Percentiles rank a stretch among this genome's conserved stretches.
These are phyloP conservation scores for Gardenia jasminoides DNA, from an alignment of 257 asterid species.

Conservation along the genomic window DNA sequence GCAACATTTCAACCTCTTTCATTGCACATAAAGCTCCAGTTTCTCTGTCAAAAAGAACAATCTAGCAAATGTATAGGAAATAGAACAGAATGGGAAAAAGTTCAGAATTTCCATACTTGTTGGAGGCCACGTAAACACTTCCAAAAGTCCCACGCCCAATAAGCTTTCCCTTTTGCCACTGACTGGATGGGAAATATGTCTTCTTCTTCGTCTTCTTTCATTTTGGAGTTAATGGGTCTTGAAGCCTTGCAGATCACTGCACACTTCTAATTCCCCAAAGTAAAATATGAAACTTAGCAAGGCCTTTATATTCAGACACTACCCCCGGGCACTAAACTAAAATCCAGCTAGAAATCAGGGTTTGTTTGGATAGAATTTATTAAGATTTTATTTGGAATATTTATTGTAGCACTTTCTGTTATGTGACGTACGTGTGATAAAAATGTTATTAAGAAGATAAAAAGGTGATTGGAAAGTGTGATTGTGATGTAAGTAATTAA, in stretches of 20 bases:
- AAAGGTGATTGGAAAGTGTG: too few species aligned
- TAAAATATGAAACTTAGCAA: background rate
- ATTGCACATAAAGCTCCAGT: slow-evolving; percentile 95
- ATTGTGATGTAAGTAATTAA: too few species aligned
- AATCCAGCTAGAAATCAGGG: too few species aligned
- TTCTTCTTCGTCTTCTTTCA: background rate
- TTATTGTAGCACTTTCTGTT: too few species aligned
- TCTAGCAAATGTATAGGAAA: background rate
- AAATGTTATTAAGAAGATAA: too few species aligned
- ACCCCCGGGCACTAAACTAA: too few species aligned
- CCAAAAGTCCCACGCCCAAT: slow-evolving; percentile 93
- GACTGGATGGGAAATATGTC: slow-evolving; percentile 14
- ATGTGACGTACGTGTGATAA: too few species aligned
- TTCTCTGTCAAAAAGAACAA: slow-evolving; percentile 44
- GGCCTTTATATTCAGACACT: background rate
- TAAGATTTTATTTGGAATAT: too few species aligned
- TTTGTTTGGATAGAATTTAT: too few species aligned
- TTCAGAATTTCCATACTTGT: slow-evolving; percentile 47
- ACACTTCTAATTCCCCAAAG: background rate
- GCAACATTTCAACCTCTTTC: slow-evolving; percentile 92
- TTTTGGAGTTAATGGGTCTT: background rate
- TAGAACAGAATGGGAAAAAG: background rate
- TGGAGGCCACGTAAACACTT: slow-evolving; percentile 85
- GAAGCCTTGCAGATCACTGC: background rate
- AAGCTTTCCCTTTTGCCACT: slow-evolving; percentile 89